A percentile compares a stretch with the other conserved stretches of the same genome.
phyloP scores from a whole-genome alignment of 441 rosid genomes.

The Populus hybrid region DNA sequence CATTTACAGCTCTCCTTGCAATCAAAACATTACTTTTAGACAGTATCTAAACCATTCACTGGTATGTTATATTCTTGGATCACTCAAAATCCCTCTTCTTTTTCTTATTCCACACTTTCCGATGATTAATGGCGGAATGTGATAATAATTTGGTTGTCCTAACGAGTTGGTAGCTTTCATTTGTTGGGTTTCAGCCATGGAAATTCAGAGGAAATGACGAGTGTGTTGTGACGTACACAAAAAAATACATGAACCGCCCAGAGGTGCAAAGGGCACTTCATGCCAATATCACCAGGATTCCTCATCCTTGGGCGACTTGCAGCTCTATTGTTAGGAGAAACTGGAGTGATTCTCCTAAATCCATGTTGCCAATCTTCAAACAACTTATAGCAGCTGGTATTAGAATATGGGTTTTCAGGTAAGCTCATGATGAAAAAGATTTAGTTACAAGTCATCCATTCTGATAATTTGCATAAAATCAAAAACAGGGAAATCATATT shows the following conservation, averaged over 20 bases:
- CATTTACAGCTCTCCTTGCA: constrained; percentile 66
- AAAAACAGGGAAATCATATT: background rate
- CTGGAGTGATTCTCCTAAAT: constrained; percentile 66
- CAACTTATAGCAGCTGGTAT: constrained; percentile 58
- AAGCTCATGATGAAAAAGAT: background rate
- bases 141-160: background rate
- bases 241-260: constrained; percentile 56
- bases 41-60: constrained; percentile 26
- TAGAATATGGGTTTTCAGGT: constrained; percentile 87
- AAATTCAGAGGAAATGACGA: constrained; percentile 70
- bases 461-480: background rate
- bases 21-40: background rate
- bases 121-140: background rate
- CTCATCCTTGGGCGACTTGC: constrained; percentile 72
- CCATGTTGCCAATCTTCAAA: constrained; percentile 64
- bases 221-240: constrained; percentile 57
- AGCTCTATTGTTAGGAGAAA: constrained; percentile 56
- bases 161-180: background rate
- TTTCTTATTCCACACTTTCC: background rate
- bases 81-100: background rate
- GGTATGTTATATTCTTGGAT: constrained; percentile 24
- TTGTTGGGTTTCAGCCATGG: constrained; percentile 47
- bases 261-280: constrained; percentile 76
- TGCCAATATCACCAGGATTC: constrained; percentile 54
- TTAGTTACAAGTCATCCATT: background rate